These are phyloP conservation scores for Fistulinella cinereoalba DNA, from an alignment of 1,284 basidiomycete genomes.

Conservation along the genomic window DNA sequence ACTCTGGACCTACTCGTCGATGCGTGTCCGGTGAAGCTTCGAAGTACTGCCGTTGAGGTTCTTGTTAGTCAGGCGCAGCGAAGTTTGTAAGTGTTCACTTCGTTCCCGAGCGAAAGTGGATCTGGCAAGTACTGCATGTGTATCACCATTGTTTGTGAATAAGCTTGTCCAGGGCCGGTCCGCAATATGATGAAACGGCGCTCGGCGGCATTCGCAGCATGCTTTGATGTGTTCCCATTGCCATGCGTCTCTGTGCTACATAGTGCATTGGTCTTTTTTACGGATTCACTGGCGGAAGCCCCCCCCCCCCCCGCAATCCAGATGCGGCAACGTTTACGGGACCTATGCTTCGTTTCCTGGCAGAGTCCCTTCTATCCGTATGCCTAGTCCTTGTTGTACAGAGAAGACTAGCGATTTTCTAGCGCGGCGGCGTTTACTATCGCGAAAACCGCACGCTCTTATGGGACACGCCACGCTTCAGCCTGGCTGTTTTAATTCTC, in stretches of 20 bases:
- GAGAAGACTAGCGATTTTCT: too few relatives aligned
- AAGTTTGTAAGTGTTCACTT: neutral
- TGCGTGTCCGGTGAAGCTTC: too few relatives aligned
- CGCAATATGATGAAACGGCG: too few relatives aligned
- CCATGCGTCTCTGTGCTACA: slow-evolving; percentile 2
- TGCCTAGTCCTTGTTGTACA: too few relatives aligned
- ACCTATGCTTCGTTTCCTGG: too few relatives aligned
- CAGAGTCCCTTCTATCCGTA: too few relatives aligned
- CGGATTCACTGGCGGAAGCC: neutral
- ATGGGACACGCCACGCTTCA: slow-evolving; percentile 7
- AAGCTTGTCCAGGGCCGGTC: too few relatives aligned
- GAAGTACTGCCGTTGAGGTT: too few relatives aligned
- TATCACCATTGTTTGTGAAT: slow-evolving; percentile 10
- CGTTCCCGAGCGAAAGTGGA: slow-evolving; percentile 13
- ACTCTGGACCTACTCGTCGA: too few relatives aligned
- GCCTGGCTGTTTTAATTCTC: slow-evolving; percentile 21
- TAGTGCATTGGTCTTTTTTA: neutral
- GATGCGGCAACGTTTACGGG: too few relatives aligned
- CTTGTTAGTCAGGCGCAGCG: neutral
- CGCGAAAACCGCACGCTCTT: neutral
- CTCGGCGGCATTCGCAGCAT: too few relatives aligned
- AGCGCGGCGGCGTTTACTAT: slow-evolving; percentile 18
- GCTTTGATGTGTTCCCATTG: slow-evolving; percentile 12
- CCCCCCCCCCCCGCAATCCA: neutral
- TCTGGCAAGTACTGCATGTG: slow-evolving; percentile 18